phyloP scores from a whole-genome alignment of 495 filamentous ascomycete species.

The Penicillium verhagenii region DNA sequence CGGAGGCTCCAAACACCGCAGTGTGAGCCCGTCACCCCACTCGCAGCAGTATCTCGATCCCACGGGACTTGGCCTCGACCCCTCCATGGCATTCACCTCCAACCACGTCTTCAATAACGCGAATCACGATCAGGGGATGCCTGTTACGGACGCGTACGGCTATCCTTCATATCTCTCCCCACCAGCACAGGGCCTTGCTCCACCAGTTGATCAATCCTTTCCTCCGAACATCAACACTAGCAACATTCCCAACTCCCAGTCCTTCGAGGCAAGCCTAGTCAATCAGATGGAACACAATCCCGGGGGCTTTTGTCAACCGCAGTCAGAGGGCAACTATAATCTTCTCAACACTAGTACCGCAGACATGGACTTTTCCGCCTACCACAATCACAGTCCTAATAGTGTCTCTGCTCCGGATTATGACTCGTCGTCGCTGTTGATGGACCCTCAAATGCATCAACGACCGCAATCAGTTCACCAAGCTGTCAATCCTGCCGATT shows the following conservation, averaged over 20 bases:
- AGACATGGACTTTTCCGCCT: constrained; percentile 43
- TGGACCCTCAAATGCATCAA: constrained; percentile 47
- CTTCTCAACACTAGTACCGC: constrained; percentile 35
- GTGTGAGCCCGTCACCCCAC: constrained; percentile 44
- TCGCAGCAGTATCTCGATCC: constrained; percentile 39
- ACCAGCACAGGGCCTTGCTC: constrained; percentile 26
- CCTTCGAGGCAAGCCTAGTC: constrained; percentile 38
- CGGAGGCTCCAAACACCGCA: constrained; percentile 33
- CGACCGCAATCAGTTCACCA: constrained; percentile 42
- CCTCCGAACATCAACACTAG: constrained; percentile 25
- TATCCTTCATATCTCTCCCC: constrained; percentile 35
- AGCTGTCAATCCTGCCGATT: constrained; percentile 60
- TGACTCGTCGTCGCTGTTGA: constrained; percentile 41
- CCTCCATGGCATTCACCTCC: constrained; percentile 35
- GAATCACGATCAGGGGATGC: constrained; percentile 20
- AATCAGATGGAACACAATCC: constrained; percentile 35
- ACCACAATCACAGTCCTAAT: constrained; percentile 36
- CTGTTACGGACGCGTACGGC: constrained; percentile 30
- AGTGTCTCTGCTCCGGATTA: constrained; percentile 33
- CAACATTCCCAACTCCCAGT: constrained; percentile 37
- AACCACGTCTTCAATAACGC: constrained; percentile 24
- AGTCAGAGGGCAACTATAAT: constrained; percentile 40
- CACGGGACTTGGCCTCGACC: constrained; percentile 36
- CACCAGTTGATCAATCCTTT: constrained; percentile 31
- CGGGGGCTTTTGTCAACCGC: constrained; percentile 19